Conservation (phyloP, 2,329 filamentous ascomycete genomes). For the Tolypocladium guangdongense region DNA sequence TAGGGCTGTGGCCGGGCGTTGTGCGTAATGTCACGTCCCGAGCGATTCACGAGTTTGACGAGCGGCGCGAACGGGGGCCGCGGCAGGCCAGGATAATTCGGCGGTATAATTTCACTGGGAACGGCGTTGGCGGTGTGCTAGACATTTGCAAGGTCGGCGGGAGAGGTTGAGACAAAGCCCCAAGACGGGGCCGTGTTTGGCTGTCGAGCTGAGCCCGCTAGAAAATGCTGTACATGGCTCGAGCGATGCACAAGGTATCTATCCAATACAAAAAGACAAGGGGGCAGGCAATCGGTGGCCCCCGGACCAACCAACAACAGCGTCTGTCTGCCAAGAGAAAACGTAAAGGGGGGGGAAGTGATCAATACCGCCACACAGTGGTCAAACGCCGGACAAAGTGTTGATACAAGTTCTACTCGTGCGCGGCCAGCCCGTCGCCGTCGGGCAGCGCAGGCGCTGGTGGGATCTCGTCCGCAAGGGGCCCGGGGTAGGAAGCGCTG, state of each 20-base stretch:
- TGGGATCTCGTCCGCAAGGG: background rate
- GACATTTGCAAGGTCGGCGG: background rate
- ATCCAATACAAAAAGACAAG: background rate
- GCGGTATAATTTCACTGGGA: background rate
- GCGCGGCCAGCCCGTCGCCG: background rate
- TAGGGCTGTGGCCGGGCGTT: constrained; percentile 11
- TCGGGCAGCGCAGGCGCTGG: background rate
- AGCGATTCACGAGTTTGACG: background rate
- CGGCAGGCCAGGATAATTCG: background rate
- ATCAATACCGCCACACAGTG: background rate
- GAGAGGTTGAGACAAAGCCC: background rate
- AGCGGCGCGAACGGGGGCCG: background rate
- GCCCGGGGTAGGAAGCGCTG: background rate
- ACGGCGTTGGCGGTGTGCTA: background rate
- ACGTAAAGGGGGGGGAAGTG: too few species aligned
- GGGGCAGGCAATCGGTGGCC: background rate
- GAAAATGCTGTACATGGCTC: background rate
- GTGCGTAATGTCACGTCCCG: background rate
- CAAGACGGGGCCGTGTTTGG: background rate
- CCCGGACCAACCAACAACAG: background rate
- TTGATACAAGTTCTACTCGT: constrained; percentile 1
- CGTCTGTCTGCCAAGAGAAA: background rate
- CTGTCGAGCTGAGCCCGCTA: background rate
- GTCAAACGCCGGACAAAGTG: constrained; percentile 1
- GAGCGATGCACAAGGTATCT: background rate